Base-by-base conservation (phyloP, 2,329 filamentous ascomycete genomes). In the Arthrobotrys iridis region DNA sequence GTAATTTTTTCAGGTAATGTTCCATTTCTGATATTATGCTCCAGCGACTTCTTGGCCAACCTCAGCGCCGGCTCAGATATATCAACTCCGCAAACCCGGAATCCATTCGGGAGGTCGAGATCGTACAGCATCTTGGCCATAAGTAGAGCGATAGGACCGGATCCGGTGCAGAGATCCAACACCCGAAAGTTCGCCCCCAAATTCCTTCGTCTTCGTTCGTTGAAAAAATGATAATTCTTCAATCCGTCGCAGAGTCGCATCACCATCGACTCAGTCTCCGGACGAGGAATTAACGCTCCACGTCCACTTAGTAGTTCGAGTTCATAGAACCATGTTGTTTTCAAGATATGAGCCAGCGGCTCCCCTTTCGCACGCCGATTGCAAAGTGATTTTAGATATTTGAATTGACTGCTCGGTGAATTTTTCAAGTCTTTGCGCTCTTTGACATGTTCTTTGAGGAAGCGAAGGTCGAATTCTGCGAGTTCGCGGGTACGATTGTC, bases 271-370 rank as follows among this genome's bases (percentile, higher is more conserved):
- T 87, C 85, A 58, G 87, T 77, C 20, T 55, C 65, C 4, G 24
- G 89, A 84, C 94, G 87, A 35, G 95, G 95, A 77, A 98, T 96
- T 67, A 99, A 84, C 3, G 98, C 93, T 1, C 92, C 92, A 8
- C 85, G 87, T 26, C 84, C 85, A 80, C 93, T 97, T 64, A 86
- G 83, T 48, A 99, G 90, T 43, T 97, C 90, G 13, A 98, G 83
- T 3, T 88, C 84, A 0, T 93, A 94, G 82, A 99, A 98, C 1
- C 91, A 95, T 81, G 97, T 93, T 3, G 89, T 89, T 2, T 93
- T 93, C 0, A 99, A 84, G 20, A 98, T 86, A 81, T 98, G 98
- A 81, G 98, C 95, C 33, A 99, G 83, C 0, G 95, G 95, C 70
- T 89, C 87, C 0, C 93, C 93, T 6, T 81, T 82, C 6, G 86